Base-by-base conservation (phyloP, 2,329 filamentous ascomycete genomes). In the Cladosporium sp. region DNA sequence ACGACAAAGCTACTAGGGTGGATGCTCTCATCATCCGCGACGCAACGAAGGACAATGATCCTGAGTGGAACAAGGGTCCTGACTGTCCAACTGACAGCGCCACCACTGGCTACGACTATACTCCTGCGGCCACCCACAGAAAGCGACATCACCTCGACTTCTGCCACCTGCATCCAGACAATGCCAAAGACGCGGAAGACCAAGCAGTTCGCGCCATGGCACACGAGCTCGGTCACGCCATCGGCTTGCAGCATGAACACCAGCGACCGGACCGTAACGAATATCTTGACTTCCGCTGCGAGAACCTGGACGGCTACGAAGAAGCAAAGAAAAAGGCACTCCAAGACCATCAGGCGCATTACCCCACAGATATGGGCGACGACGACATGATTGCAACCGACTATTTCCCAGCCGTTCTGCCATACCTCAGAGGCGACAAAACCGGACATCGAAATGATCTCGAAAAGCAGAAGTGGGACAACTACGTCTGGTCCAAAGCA, bases 11-110 rank as follows among this genome's bases (percentile, higher is more conserved):
- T 6, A 40, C 38, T 4, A 43, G 47, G 2, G 18, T 30, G 3
- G 57, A 60, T 43, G 47, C 56, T 9, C 48, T 60, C 20, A 41
- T 57, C 2, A 58, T 60, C 9, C 43, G 20, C 1, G 58, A 60
- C 15, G 45, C 43, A 13, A 58, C 57, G 3, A 52, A 35, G 19
- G 53, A 58, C 29, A 51, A 58, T 32, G 49, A 53, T 7, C 50
- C 36, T 7, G 55, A 57, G 18, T 50, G 43, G 46, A 38, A 57
- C 13, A 13, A 46, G 18, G 29, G 53, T 1, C 25, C 36, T 0
- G 27, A 54, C 0, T 57, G 55, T 18, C 19, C 45, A 5, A 59
- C 52, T 4, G 43, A 48, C 30, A 49, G 38, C 18, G 50, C 57
- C 3, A 53, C 51, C 11, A 50, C 49, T 15, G 57, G 57, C 20